phyloP scores from a whole-genome alignment of 163 green algal species.

The Chlamydomonas reinhardtii region DNA sequence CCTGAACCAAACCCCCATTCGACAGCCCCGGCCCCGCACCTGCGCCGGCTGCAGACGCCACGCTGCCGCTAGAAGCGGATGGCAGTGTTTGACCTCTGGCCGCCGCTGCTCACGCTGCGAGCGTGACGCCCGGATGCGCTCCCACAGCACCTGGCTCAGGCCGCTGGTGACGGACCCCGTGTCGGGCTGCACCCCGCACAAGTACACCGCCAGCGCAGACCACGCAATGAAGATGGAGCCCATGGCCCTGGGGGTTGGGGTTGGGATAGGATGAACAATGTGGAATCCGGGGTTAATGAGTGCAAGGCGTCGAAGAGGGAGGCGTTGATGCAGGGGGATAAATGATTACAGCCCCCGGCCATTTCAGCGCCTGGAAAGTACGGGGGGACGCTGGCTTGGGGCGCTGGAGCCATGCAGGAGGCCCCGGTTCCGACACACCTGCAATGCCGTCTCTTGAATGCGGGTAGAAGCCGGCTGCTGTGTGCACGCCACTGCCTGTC shows the following conservation, averaged over 20 bases:
- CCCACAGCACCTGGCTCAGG: conserved; percentile 73
- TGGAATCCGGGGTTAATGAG: neutral
- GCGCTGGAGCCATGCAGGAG: too few species aligned
- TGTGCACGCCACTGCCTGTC: too few species aligned
- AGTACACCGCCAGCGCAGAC: conserved; percentile 66
- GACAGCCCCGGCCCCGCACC: too few species aligned
- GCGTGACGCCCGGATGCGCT: conserved; percentile 55
- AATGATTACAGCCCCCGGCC: too few species aligned
- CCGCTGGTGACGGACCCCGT: conserved; percentile 66
- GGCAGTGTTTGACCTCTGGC: conserved; percentile 9
- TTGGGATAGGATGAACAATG: neutral
- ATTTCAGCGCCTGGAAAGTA: too few species aligned
- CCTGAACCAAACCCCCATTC: too few species aligned
- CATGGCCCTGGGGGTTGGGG: conserved; percentile 55
- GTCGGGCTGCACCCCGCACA: conserved; percentile 55
- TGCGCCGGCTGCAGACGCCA: neutral
- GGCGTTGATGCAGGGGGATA: too few species aligned
- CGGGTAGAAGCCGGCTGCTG: too few species aligned
- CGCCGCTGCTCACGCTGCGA: neutral
- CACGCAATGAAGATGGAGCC: conserved; percentile 77
- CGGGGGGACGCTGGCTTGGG: too few species aligned
- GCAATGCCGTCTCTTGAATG: too few species aligned
- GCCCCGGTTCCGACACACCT: too few species aligned
- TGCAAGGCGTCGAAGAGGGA: too few species aligned
- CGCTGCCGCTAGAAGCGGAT: conserved; percentile 23